phyloP scores from a whole-genome alignment of 176 grass and related monocot species.

The Echinochloa phyllopogon region DNA sequence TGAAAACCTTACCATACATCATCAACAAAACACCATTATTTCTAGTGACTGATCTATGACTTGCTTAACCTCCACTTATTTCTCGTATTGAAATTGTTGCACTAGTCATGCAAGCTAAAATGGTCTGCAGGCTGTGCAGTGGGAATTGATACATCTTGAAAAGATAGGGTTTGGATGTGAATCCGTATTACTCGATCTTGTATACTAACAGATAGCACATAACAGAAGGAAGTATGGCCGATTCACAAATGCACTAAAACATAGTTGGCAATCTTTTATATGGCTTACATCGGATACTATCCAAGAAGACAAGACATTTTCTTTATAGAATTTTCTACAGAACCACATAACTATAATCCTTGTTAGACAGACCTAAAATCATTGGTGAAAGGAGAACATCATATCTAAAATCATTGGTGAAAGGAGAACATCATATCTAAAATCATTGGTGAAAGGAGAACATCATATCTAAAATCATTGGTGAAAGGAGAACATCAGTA shows the following conservation, averaged over 20 bases:
- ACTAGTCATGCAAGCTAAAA: background rate
- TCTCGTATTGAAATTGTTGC: background rate
- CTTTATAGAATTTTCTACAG: background rate
- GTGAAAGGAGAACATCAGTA: background rate
- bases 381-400: background rate
- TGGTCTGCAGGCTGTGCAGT: background rate
- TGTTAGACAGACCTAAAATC: background rate
- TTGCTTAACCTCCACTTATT: background rate
- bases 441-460: background rate
- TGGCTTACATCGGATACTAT: background rate
- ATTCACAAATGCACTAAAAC: background rate
- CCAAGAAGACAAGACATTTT: background rate
- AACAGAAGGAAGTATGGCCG: background rate
- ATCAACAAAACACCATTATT: background rate
- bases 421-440: background rate
- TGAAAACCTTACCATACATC: background rate
- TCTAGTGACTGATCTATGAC: background rate
- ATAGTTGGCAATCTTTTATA: background rate
- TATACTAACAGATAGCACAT: background rate
- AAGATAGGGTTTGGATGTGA: too few relatives aligned
- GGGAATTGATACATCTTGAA: too few relatives aligned
- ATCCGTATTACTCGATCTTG: background rate
- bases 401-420: background rate
- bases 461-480: background rate
- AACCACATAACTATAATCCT: background rate